These are phyloP conservation scores for Candida peoriensis DNA, from an alignment of 805 yeast genomes.

Conservation along the genomic window DNA sequence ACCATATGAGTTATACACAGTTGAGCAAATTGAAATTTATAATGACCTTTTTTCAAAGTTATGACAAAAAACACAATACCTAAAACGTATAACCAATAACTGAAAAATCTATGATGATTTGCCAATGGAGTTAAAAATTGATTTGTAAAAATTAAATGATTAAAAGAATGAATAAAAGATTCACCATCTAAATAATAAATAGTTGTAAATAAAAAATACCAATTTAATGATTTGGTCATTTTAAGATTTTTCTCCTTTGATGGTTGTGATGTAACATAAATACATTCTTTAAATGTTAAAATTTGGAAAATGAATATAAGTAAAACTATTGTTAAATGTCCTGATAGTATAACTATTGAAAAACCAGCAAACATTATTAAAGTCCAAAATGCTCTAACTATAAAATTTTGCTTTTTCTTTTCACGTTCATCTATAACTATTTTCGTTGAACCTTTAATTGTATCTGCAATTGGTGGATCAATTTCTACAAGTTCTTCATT, in stretches of 20 bases:
- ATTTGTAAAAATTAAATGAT: slow-evolving; percentile 45
- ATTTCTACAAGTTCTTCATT: too few relatives aligned
- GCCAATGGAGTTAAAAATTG: slow-evolving; percentile 54
- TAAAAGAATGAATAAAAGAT: slow-evolving; percentile 65
- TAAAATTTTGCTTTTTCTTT: slow-evolving; percentile 74
- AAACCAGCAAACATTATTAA: slow-evolving; percentile 81
- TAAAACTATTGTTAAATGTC: slow-evolving; percentile 76
- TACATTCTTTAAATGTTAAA: slow-evolving; percentile 86
- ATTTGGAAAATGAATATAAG: slow-evolving; percentile 72
- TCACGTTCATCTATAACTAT: too few relatives aligned
- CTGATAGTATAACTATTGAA: slow-evolving; percentile 67
- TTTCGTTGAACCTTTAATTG: too few relatives aligned
- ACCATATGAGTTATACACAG: slow-evolving; percentile 94
- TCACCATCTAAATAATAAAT: slow-evolving; percentile 88
- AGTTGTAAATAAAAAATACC: slow-evolving; percentile 89
- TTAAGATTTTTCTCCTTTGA: slow-evolving; percentile 80
- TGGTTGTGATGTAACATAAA: slow-evolving; percentile 74
- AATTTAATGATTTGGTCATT: slow-evolving; percentile 75
- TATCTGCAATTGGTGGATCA: too few relatives aligned
- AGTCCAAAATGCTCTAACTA: slow-evolving; percentile 90
- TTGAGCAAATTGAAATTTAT: slow-evolving; percentile 90
- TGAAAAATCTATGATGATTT: slow-evolving; percentile 75
- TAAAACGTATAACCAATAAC: slow-evolving; percentile 76
- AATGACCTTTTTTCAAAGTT: slow-evolving; percentile 82
- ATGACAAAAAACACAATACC: slow-evolving; percentile 91